phyloP scores from a whole-genome alignment of 2,329 filamentous ascomycete genomes.

The Fusarium sp. region DNA sequence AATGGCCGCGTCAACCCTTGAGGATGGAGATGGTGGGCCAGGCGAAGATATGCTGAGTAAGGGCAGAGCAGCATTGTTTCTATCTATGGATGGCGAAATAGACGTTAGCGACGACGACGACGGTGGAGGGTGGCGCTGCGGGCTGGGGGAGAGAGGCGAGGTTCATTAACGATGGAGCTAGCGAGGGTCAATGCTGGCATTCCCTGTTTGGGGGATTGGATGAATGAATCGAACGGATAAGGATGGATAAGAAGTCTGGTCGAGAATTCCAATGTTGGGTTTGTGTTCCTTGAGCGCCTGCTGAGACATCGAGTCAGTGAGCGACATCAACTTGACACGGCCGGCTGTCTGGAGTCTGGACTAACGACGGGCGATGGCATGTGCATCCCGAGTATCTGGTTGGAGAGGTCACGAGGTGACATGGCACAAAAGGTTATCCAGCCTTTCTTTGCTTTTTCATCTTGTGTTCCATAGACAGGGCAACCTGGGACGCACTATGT shows the following conservation, averaged over 20 bases:
- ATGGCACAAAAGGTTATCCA: neutral
- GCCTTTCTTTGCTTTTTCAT: neutral
- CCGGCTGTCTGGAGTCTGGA: slow-evolving; percentile 20
- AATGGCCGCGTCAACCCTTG: slow-evolving; percentile 28
- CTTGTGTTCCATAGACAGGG: slow-evolving; percentile 30
- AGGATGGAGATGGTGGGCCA: neutral
- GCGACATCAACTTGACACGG: slow-evolving; percentile 23
- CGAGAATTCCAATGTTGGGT: neutral
- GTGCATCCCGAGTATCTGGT: slow-evolving; percentile 9
- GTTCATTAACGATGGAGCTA: slow-evolving; percentile 21
- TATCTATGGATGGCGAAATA: slow-evolving; percentile 37
- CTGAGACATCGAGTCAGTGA: slow-evolving; percentile 16
- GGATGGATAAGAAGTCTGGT: neutral
- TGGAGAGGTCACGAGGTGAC: neutral
- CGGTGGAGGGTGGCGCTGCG: slow-evolving; percentile 19
- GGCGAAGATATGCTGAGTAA: slow-evolving; percentile 1
- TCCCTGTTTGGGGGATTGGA: slow-evolving; percentile 20
- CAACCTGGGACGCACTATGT: slow-evolving; percentile 42
- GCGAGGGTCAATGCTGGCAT: slow-evolving; percentile 20
- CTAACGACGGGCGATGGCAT: neutral
- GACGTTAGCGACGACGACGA: slow-evolving; percentile 19
- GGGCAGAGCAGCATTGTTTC: slow-evolving; percentile 26
- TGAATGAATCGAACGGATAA: neutral
- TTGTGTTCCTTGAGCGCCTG: neutral
- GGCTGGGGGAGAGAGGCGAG: slow-evolving; percentile 1